Evolutionary conservation across 108 stramenopile species (phyloP).

Genomic region (Mediolabrus comicus): DNA sequence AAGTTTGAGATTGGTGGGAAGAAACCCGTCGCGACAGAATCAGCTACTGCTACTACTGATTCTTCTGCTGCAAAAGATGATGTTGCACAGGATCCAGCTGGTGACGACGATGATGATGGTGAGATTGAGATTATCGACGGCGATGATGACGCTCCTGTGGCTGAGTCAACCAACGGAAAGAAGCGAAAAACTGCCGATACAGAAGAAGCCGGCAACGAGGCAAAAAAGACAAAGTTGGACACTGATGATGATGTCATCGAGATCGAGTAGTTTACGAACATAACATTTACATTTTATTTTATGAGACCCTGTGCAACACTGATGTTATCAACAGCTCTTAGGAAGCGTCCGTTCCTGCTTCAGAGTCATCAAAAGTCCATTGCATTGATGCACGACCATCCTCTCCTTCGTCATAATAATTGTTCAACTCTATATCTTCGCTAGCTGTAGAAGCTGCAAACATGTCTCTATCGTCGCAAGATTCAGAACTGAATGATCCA

Average conservation of each 20-base stretch:
- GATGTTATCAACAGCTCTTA: not conserved
- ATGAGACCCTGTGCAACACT: not conserved
- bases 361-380: not conserved
- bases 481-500: too few relatives aligned
- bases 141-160: constrained; percentile 2
- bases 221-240: constrained; percentile 54
- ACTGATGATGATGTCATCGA: constrained; percentile 46
- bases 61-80: not conserved
- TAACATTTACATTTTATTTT: not conserved
- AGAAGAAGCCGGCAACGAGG: constrained; percentile 22
- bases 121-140: constrained; percentile 28
- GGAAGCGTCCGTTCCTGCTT: not conserved
- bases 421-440: not conserved
- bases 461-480: not conserved
- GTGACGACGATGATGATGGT: constrained; percentile 13
- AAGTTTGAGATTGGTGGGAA: constrained; percentile 70
- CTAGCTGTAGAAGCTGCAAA: not conserved
- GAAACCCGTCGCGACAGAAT: constrained; percentile 24
- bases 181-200: constrained; percentile 8
- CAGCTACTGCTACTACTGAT: not conserved
- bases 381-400: not conserved
- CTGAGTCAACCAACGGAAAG: constrained; percentile 9
- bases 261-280: constrained; percentile 41
- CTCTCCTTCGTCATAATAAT: not conserved
- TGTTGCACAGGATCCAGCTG: not conserved